Evolutionary conservation across 1,284 basidiomycete species (phyloP).

Genomic region (Malassezia sympodialis): DNA sequence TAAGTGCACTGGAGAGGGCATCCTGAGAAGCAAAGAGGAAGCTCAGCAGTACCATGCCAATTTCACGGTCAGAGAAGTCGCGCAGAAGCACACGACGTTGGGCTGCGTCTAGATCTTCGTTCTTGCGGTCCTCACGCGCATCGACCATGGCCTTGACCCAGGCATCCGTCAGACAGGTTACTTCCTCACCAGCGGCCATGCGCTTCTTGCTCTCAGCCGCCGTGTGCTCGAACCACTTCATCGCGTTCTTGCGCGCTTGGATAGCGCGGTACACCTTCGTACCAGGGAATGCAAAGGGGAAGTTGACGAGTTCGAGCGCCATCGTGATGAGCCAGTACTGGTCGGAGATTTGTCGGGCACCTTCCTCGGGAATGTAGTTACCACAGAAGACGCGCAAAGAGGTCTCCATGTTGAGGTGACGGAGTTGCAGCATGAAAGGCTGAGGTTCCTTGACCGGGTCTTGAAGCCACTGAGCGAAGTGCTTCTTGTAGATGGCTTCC

Average conservation of each 20-base stretch:
- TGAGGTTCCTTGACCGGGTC: slow-evolving; percentile 32
- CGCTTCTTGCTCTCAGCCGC: slow-evolving; percentile 69
- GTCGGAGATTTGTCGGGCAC: slow-evolving; percentile 69
- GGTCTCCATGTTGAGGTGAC: slow-evolving; percentile 93
- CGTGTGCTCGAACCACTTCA: slow-evolving; percentile 72
- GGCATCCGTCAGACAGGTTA: slow-evolving; percentile 81
- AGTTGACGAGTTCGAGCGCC: slow-evolving; percentile 95
- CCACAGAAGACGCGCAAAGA: slow-evolving; percentile 93
- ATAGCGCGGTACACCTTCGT: slow-evolving; percentile 94
- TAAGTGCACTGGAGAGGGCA: slow-evolving; percentile 72
- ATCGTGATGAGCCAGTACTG: slow-evolving; percentile 94
- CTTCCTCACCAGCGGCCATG: slow-evolving; percentile 70
- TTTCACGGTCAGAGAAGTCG: slow-evolving; percentile 87
- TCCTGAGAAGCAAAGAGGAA: slow-evolving; percentile 98
- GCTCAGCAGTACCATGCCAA: slow-evolving; percentile 82
- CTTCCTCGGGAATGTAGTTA: slow-evolving; percentile 70
- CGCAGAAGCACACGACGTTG: slow-evolving; percentile 52
- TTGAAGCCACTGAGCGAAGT: slow-evolving; percentile 54
- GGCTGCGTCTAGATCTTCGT: slow-evolving; percentile 52
- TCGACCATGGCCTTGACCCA: slow-evolving; percentile 69
- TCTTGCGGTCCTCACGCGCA: slow-evolving; percentile 53
- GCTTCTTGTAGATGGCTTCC: slow-evolving; percentile 70
- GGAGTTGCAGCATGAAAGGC: slow-evolving; percentile 72
- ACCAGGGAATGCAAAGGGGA: slow-evolving; percentile 67
- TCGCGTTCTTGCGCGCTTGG: slow-evolving; percentile 77